Conservation (phyloP, 2,329 filamentous ascomycete species). For the Trichoderma cornu-damae region DNA sequence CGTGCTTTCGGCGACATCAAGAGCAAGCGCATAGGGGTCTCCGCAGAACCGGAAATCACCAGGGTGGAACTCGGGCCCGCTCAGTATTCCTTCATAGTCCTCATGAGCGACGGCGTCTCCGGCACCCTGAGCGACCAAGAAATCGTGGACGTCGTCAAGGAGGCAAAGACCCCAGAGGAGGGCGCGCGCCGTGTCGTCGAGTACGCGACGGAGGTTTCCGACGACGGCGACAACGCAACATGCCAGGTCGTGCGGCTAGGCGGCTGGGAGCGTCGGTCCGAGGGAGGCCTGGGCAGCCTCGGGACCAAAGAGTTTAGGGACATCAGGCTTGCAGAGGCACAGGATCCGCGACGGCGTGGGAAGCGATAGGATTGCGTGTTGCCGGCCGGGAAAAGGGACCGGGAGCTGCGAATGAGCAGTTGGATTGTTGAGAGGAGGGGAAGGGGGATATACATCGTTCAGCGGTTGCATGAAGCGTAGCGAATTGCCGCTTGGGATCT, state of each 20-base stretch:
- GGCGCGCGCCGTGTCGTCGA: constrained; percentile 72
- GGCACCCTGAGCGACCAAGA: constrained; percentile 87
- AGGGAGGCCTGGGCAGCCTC: constrained; percentile 83
- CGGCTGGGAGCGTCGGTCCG: constrained; percentile 66
- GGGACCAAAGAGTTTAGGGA: constrained; percentile 90
- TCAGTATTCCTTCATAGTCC: constrained; percentile 82
- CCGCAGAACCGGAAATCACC: constrained; percentile 84
- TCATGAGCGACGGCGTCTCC: constrained; percentile 84
- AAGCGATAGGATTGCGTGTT: constrained; percentile 40
- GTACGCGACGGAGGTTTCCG: constrained; percentile 81
- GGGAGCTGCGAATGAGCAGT: neutral
- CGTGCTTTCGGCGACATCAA: constrained; percentile 90
- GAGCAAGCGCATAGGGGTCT: constrained; percentile 88
- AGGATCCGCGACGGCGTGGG: constrained; percentile 62
- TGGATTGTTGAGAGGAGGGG: neutral
- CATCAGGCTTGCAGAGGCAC: constrained; percentile 72
- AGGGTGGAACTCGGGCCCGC: constrained; percentile 74
- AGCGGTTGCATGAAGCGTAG: constrained; percentile 1
- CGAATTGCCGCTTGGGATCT: neutral
- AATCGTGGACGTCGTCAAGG: constrained; percentile 92
- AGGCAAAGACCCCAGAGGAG: constrained; percentile 84
- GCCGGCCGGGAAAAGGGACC: too few relatives aligned
- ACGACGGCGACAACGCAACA: constrained; percentile 62
- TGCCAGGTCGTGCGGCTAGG: constrained; percentile 63
- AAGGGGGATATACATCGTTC: too few relatives aligned